Evolutionary conservation across 2,329 filamentous ascomycete genomes (phyloP).

Genomic region (Colletotrichum simmondsii): DNA sequence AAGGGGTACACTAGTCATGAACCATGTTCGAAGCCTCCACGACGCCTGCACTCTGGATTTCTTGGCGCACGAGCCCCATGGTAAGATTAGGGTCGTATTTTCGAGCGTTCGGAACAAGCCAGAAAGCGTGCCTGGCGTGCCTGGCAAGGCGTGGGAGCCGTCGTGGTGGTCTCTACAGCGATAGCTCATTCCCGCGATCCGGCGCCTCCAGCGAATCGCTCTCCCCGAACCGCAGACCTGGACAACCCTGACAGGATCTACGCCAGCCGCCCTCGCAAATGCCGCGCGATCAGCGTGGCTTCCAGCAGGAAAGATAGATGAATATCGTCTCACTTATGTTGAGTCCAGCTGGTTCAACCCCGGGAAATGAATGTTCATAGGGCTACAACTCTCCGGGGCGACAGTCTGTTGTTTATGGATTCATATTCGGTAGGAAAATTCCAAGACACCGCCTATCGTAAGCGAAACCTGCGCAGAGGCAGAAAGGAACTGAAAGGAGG

Average conservation of each 20-base stretch:
- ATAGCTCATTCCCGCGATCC: background rate
- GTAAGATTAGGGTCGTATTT: constrained; percentile 29
- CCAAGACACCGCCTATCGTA: background rate
- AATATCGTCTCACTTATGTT: constrained; percentile 21
- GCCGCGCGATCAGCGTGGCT: constrained; percentile 17
- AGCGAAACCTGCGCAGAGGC: background rate
- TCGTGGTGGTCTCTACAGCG: background rate
- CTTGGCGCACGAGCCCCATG: constrained; percentile 10
- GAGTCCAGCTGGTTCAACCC: background rate
- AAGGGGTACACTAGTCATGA: constrained; percentile 25
- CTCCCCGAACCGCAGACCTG: constrained; percentile 3
- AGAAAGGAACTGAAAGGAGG: background rate
- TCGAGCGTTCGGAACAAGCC: background rate
- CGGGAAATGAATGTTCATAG: background rate
- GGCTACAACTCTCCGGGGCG: constrained; percentile 1
- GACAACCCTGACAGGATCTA: constrained; percentile 18
- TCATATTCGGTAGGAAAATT: background rate
- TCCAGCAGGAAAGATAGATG: background rate
- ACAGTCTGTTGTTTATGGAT: background rate
- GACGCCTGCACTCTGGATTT: background rate
- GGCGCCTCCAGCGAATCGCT: constrained; percentile 9
- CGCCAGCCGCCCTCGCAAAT: constrained; percentile 12
- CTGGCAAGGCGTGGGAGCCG: constrained; percentile 11
- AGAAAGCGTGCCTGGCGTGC: background rate
- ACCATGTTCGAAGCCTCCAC: constrained; percentile 20